Evolutionary conservation across 352 stramenopile genomes (phyloP).

Genomic region (Pilasporangium apinafurcum): DNA sequence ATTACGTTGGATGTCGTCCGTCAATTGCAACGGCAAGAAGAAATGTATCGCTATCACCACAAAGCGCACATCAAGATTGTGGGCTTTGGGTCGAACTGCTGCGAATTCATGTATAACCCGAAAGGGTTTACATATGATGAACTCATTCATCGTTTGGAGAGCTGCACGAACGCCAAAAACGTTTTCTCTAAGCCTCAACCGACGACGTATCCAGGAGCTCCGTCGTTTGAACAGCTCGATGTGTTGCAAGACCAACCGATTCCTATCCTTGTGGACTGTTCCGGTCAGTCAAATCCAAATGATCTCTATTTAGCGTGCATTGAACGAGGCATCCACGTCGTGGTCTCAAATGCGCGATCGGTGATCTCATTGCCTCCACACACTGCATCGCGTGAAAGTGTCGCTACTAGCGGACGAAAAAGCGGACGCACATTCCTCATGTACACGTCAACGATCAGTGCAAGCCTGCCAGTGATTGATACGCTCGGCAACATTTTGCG

Average conservation of each 20-base stretch:
- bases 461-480: conserved; percentile 63
- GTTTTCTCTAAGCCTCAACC: conserved; percentile 16
- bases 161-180: conserved; percentile 23
- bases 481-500: conserved; percentile 71
- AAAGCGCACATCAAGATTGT: conserved; percentile 63
- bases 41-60: conserved; percentile 62
- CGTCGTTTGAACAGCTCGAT: conserved; percentile 44
- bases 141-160: conserved; percentile 27
- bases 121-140: conserved; percentile 48
- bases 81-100: conserved; percentile 62
- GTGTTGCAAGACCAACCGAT: conserved; percentile 61
- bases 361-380: conserved; percentile 37
- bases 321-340: conserved; percentile 62
- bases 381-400: conserved; percentile 54
- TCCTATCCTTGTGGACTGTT: conserved; percentile 70
- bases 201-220: conserved; percentile 24
- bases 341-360: conserved; percentile 61
- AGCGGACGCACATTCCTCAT: conserved; percentile 63
- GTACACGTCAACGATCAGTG: conserved; percentile 75
- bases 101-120: conserved; percentile 45
- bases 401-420: conserved; percentile 24
- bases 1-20: conserved; percentile 57
- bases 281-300: conserved; percentile 37
- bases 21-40: conserved; percentile 53
- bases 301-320: conserved; percentile 57